A percentile compares a stretch with the other conserved stretches of the same genome.
Conservation (phyloP, 768 basidiomycete genomes). For the Boletus sp. region DNA sequence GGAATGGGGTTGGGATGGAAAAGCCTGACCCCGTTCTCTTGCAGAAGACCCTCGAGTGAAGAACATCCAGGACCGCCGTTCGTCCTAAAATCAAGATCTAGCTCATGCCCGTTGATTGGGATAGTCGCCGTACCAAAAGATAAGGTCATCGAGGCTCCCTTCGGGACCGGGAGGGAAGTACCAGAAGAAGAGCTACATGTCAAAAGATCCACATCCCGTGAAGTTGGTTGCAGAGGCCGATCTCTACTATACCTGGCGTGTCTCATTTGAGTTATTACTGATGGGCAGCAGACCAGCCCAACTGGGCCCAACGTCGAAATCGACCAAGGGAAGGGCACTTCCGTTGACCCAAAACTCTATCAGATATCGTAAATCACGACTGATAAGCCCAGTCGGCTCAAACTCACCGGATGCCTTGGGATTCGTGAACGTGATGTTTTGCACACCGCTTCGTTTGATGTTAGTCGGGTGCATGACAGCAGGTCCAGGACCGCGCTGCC, state of each 20-base stretch:
- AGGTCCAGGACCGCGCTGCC: constrained; percentile 11
- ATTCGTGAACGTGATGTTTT: constrained; percentile 72
- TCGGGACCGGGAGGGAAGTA: constrained; percentile 77
- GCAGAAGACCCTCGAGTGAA: constrained; percentile 65
- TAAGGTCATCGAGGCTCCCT: constrained; percentile 69
- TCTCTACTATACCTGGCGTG: constrained; percentile 50
- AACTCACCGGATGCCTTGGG: constrained; percentile 56
- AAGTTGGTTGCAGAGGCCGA: background rate
- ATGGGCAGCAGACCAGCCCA: constrained; percentile 78
- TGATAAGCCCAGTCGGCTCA: background rate
- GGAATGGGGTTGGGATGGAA: constrained; percentile 17
- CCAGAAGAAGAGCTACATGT: constrained; percentile 72
- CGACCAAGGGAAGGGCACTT: constrained; percentile 59
- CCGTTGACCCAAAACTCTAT: constrained; percentile 73
- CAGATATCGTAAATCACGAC: background rate
- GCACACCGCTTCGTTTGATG: constrained; percentile 27
- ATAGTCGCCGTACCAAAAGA: constrained; percentile 55
- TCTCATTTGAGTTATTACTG: constrained; percentile 56
- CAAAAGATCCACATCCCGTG: background rate
- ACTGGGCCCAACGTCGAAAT: constrained; percentile 73
- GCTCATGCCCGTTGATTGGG: background rate
- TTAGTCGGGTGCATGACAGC: background rate
- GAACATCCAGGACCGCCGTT: constrained; percentile 84
- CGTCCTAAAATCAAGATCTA: constrained; percentile 44
- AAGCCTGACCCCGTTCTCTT: constrained; percentile 67